These are phyloP conservation scores for Candida verbasci DNA, from an alignment of 805 yeast genomes.

Conservation along the genomic window DNA sequence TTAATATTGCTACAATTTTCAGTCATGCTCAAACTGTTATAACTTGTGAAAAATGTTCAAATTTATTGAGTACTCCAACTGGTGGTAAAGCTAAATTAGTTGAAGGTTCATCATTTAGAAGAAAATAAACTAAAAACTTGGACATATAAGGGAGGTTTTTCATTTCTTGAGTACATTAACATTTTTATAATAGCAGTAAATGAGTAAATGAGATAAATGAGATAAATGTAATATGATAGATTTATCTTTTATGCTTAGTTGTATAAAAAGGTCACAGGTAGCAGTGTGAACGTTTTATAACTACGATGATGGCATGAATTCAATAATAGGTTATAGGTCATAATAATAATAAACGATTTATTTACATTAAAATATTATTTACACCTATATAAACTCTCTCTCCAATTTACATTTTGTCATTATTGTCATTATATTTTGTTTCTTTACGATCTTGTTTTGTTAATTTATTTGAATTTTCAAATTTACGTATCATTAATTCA, in stretches of 20 bases:
- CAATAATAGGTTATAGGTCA: not conserved
- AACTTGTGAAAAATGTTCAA: conserved; percentile 38
- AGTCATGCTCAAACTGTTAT: conserved; percentile 41
- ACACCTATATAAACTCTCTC: not conserved
- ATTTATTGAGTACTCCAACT: conserved; percentile 37
- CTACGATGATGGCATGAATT: not conserved
- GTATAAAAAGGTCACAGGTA: not conserved
- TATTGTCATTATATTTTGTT: conserved; percentile 18
- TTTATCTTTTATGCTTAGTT: not conserved
- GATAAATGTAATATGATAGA: not conserved
- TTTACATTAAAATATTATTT: not conserved
- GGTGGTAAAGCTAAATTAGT: conserved; percentile 43
- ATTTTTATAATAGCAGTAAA: no score
- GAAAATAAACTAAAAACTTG: conserved; percentile 28
- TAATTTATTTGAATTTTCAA: conserved; percentile 31
- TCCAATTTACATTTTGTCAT: no score
- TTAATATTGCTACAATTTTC: conserved; percentile 38
- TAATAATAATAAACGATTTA: not conserved
- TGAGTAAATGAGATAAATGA: no score
- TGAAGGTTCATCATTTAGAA: conserved; percentile 40
- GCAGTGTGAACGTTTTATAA: not conserved
- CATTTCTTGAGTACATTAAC: conserved; percentile 1
- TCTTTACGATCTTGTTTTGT: conserved; percentile 19
- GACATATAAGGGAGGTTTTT: not conserved
- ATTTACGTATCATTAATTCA: conserved; percentile 24